Evolutionary conservation across 371 early-diverging fungal species (phyloP), one percentile per base, ranked within the genome.

Genomic region (Actinomucor elegans): DNA sequence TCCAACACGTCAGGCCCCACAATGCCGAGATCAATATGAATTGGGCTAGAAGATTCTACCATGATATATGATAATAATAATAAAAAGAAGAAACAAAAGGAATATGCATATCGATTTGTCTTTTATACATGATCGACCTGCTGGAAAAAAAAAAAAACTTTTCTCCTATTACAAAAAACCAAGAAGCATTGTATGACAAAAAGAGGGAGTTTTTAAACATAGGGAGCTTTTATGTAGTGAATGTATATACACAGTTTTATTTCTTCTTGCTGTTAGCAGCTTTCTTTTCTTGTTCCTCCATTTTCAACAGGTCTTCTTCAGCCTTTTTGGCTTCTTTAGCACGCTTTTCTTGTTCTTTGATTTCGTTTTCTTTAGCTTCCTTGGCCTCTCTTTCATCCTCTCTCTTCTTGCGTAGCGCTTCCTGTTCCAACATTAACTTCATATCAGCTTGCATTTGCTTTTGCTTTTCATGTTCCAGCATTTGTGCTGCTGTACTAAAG

Each of bases 401-500:
- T 7, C 50, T 47, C 36, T 73, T 61, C 44, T 75, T 69, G 24
- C 78, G 75, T 9, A 37, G 29, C 9, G 54, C 40, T 43, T 81
- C 75, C 14, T 61, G 51, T 45, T 68, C 70, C 36, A 73, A 57
- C 62, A 73, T 73, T 14, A 43, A 51, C 61, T 73, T 68, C 66
- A 80, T 73, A 27, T 78, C 76, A 17, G 59, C 55, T 41, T 73
- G 71, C 38, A 71, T 37, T 26, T 75, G 60, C 55, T 79, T 79
- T 56, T 76, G 78, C 61, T 74, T 79, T 33, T 84, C 81, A 24
- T 76, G 73, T 60, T 84, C 83, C 43, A 89, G 72, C 79, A 93
- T 83, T 62, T 91, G 87, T 11, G 88, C 82, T 4, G 94, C 94
- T 21, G 91, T 88, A 29, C 86, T 85, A 53, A 95, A 89, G 49